These are phyloP conservation scores for Candida ulmi DNA, from an alignment of 805 yeast species.

Conservation along the genomic window DNA sequence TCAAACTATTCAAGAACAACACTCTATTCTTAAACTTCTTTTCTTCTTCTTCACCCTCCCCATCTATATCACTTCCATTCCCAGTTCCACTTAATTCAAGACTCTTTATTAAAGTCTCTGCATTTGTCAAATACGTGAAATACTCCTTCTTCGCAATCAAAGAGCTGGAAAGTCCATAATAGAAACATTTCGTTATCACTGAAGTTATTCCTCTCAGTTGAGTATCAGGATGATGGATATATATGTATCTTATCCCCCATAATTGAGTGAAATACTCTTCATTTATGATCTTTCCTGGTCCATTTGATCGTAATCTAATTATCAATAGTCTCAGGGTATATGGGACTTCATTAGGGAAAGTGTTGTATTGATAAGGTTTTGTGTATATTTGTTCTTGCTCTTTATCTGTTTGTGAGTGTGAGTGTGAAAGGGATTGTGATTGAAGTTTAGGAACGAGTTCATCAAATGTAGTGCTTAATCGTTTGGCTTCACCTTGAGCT, in stretches of 20 bases:
- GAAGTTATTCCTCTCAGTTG: not conserved
- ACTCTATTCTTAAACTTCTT: not conserved
- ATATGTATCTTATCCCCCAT: slow-evolving; percentile 12
- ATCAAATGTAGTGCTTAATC: slow-evolving; percentile 16
- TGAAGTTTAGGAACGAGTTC: not conserved
- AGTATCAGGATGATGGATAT: not conserved
- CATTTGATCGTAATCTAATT: slow-evolving; percentile 18
- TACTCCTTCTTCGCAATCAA: slow-evolving; percentile 25
- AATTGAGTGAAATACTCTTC: slow-evolving; percentile 12
- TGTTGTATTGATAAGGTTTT: slow-evolving; percentile 1
- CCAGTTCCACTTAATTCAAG: no score
- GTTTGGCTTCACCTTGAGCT: slow-evolving; percentile 23
- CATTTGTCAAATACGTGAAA: slow-evolving; percentile 19
- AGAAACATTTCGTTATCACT: slow-evolving; percentile 6
- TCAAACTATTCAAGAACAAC: not conserved
- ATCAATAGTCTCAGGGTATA: slow-evolving; percentile 16
- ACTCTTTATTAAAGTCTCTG: slow-evolving; percentile 5
- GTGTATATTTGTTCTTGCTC: not conserved
- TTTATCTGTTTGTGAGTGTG: not conserved
- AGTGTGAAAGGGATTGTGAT: no score
- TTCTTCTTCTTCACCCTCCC: no score
- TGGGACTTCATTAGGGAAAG: slow-evolving; percentile 16
- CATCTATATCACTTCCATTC: no score
- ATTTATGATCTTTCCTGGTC: slow-evolving; percentile 13
- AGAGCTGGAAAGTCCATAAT: slow-evolving; percentile 19